These are phyloP conservation scores for Pochonia chlamydosporia DNA, from an alignment of 2,329 filamentous ascomycete species.

Conservation along the genomic window DNA sequence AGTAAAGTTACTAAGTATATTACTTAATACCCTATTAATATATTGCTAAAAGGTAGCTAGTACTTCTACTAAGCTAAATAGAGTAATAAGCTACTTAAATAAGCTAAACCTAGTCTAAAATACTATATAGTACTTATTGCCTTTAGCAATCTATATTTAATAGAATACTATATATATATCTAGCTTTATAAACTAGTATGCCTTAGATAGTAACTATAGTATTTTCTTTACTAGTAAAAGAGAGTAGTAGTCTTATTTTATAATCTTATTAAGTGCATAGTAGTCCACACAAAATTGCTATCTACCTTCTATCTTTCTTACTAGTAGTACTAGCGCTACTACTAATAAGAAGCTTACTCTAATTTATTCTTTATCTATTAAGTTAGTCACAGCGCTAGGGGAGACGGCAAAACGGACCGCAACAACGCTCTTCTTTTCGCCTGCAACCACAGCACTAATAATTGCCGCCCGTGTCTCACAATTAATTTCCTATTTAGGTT, in stretches of 20 bases:
- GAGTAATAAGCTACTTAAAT: no score
- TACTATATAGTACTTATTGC: neutral
- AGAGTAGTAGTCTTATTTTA: neutral
- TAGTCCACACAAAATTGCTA: neutral
- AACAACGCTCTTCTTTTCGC: no score
- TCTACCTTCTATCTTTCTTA: neutral
- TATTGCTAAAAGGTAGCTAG: neutral
- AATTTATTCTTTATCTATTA: neutral
- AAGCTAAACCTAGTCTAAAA: neutral
- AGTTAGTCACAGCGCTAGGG: neutral
- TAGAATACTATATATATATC: neutral
- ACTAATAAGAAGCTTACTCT: neutral
- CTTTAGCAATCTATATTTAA: neutral
- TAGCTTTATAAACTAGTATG: neutral
- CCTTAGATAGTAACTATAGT: no score
- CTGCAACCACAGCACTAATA: no score
- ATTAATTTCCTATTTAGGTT: neutral
- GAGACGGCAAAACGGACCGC: no score
- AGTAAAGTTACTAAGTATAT: neutral
- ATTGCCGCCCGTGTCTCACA: no score
- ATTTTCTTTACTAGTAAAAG: neutral
- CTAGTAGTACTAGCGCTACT: neutral
- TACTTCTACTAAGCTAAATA: conserved; percentile 1
- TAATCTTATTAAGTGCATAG: conserved; percentile 1
- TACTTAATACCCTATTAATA: neutral